Evolutionary conservation across 2,329 filamentous ascomycete species (phyloP).

Genomic region (Diaporthe longicolla): DNA sequence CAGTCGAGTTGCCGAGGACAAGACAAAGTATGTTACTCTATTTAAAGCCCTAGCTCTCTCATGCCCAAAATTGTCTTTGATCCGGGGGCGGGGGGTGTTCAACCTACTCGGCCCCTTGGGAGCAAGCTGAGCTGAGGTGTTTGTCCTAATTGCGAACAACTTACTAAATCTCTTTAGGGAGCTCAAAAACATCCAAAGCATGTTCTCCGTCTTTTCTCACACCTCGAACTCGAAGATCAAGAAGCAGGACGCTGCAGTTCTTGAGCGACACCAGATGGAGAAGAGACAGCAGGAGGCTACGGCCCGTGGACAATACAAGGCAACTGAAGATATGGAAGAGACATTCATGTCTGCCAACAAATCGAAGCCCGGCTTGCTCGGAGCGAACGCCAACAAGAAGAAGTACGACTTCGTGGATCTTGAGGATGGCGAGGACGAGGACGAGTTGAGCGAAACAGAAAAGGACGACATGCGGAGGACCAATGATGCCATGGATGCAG

Average conservation of each 20-base stretch:
- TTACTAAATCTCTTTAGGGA: neutral
- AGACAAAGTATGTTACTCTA: neutral
- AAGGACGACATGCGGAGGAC: conserved; percentile 68
- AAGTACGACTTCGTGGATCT: neutral
- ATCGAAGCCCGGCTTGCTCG: conserved; percentile 27
- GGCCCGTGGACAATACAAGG: conserved; percentile 52
- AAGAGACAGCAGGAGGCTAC: neutral
- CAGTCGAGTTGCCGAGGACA: neutral
- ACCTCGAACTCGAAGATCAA: neutral
- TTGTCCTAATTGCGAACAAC: no score
- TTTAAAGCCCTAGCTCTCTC: neutral
- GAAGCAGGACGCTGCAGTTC: neutral
- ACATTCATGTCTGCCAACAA: conserved; percentile 50
- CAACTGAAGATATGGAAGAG: conserved; percentile 68
- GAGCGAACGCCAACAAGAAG: conserved; percentile 44
- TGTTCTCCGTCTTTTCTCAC: neutral
- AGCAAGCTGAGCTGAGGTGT: no score
- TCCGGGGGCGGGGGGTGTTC: no score
- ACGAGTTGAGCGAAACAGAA: conserved; percentile 68
- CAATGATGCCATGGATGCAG: neutral
- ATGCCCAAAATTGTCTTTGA: no score
- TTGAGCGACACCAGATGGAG: neutral
- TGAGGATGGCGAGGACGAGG: conserved; percentile 44
- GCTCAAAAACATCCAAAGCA: neutral
- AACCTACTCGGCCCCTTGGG: no score